Conservation (phyloP, 164 flowering plant genomes). For the Berberis thunbergii region DNA sequence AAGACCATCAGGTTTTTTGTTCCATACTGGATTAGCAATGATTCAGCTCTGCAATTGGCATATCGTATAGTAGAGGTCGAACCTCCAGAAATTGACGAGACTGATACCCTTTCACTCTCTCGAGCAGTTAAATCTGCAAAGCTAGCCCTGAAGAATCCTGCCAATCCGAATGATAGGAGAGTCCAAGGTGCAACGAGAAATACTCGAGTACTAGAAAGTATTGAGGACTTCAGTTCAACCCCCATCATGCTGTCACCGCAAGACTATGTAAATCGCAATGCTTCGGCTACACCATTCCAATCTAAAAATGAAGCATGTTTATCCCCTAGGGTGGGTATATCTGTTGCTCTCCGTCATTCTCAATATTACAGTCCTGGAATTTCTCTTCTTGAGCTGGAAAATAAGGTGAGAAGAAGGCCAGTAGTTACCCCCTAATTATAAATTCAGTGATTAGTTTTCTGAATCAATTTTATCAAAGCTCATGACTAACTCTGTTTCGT, state of each 20-base stretch:
- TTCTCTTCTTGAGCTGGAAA: conserved; percentile 90
- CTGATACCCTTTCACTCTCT: conserved; percentile 36
- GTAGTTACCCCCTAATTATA: background rate
- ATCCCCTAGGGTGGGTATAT: conserved; percentile 59
- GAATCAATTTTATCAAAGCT: background rate
- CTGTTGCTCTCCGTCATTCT: conserved; percentile 64
- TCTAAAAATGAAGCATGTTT: conserved; percentile 44
- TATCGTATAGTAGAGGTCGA: conserved; percentile 86
- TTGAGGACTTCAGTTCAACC: conserved; percentile 62
- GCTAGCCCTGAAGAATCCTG: conserved; percentile 33
- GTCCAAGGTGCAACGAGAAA: conserved; percentile 43
- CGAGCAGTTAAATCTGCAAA: conserved; percentile 68
- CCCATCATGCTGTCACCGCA: conserved; percentile 96
- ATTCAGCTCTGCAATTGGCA: conserved; percentile 54
- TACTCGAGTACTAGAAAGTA: conserved; percentile 65
- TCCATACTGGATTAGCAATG: conserved; percentile 91
- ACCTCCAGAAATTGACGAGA: conserved; percentile 45
- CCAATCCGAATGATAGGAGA: conserved; percentile 32
- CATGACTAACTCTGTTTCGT: conserved; percentile 2
- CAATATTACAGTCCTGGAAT: conserved; percentile 79
- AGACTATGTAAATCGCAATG: conserved; percentile 50
- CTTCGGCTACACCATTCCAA: conserved; percentile 29
- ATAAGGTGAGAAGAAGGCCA: no score
- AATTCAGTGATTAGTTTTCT: background rate
- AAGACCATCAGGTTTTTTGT: conserved; percentile 86